A percentile compares a stretch with the other conserved stretches of the same genome.
phyloP scores from a whole-genome alignment of 1,139 yeast genomes.

The Debaryomyces nepalensis region DNA sequence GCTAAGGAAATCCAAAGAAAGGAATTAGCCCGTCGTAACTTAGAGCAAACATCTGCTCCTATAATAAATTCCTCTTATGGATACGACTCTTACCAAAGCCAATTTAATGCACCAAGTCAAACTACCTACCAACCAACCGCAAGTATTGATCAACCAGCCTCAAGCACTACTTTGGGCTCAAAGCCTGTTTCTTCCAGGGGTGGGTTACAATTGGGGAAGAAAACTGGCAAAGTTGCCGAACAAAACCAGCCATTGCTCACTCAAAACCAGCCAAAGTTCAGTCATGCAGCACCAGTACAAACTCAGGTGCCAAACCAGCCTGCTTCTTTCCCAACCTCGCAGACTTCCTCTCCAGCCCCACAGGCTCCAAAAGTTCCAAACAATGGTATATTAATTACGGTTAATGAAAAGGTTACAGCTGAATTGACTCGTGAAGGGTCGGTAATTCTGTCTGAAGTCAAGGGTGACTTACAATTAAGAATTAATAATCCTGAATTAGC shows the following conservation, averaged over 20 bases:
- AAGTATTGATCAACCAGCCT: constrained; percentile 25
- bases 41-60: constrained; percentile 33
- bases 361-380: constrained; percentile 49
- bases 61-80: constrained; percentile 18
- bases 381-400: constrained; percentile 77
- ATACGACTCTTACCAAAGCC: constrained; percentile 30
- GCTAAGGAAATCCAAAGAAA: constrained; percentile 94
- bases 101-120: constrained; percentile 28
- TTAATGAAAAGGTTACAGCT: constrained; percentile 80
- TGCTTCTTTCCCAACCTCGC: constrained; percentile 18
- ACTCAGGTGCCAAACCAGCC: constrained; percentile 18
- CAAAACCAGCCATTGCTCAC: constrained; percentile 51
- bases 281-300: constrained; percentile 18
- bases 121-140: constrained; percentile 43
- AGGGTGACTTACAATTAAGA: constrained; percentile 90
- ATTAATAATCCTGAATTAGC: constrained; percentile 75
- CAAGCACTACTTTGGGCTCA: constrained; percentile 17
- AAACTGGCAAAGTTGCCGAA: constrained; percentile 41
- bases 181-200: constrained; percentile 56
- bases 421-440: constrained; percentile 86
- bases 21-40: constrained; percentile 69
- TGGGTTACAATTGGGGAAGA: constrained; percentile 84
- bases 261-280: constrained; percentile 30
- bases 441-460: constrained; percentile 72
- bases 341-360: constrained; percentile 32